Base-by-base conservation (phyloP, 345 rosid species). In the Gossypium anomalum region DNA sequence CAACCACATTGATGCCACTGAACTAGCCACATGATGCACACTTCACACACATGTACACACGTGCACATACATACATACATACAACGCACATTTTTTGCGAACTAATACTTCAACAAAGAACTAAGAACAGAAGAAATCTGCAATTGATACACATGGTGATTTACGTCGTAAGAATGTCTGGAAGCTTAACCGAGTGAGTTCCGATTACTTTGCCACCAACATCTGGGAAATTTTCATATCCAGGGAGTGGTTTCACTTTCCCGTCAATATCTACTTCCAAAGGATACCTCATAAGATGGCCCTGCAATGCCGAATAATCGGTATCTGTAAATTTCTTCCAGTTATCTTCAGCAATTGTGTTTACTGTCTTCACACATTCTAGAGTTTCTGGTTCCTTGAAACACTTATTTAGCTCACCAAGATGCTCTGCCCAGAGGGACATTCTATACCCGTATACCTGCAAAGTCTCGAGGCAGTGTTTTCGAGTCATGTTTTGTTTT, bases 371-470 rank as follows among this genome's bases (percentile, higher is more conserved):
- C 62, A 95, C 88, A 19, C 99, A 95, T 23, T 74, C 87, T 74
- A 85, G 75, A 80, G 80, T 85, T 73, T 81, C 83, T 5, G 99
- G 88, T 68, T 89, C 86, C 78, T 52, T 2, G 56, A 86, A 90
- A 45, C 75, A 60, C 17, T 59, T 77, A n/a, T 82, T 82, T 12
- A 80, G 52, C 74, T 17, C 47, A 61, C 92, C 97, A 48, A 95
- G 87, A 82, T 95, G 99, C 87, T 95, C 99, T 13, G 86, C 87
- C 98, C 99, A 95, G 59, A 95, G 82, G 3, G 99, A 90, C 97
- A 84, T 90, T 84, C 98, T 89, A 85, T 89, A 93, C 53, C 99
- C 98, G 60, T 89, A 89, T 10, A 95, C 80, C 99, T 95, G 89
- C 59, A 53, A 14, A 58, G 25, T 41, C 45, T 62, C 49, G 8